Evolutionary conservation across 805 yeast genomes (phyloP).

Genomic region (Tetrapisispora fleetii): DNA sequence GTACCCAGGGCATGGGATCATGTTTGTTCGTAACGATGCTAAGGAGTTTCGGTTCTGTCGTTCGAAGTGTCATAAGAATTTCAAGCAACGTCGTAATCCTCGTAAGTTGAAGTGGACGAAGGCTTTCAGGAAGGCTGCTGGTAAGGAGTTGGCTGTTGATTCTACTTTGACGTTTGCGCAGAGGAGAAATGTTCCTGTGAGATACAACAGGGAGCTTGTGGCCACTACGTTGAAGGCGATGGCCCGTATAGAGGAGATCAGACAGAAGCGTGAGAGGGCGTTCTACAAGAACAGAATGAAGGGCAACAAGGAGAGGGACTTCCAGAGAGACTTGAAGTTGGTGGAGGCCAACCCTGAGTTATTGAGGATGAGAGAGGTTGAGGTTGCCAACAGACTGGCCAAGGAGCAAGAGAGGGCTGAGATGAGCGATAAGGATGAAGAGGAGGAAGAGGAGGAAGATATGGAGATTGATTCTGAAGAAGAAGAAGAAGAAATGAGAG

Average conservation of each 20-base stretch:
- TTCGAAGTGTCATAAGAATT: conserved; percentile 94
- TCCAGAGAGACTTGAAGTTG: conserved; percentile 77
- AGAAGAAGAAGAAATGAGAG: conserved; percentile 39
- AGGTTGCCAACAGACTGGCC: conserved; percentile 66
- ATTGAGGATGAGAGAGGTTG: conserved; percentile 88
- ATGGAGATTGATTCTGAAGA: conserved; percentile 43
- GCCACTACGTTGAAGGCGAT: conserved; percentile 90
- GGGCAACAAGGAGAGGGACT: conserved; percentile 83
- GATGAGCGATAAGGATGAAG: conserved; percentile 35
- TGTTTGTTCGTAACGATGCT: conserved; percentile 97
- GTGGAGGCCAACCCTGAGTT: conserved; percentile 84
- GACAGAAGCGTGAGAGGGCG: conserved; percentile 93
- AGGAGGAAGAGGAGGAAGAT: conserved; percentile 38
- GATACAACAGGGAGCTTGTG: conserved; percentile 94
- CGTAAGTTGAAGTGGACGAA: conserved; percentile 97
- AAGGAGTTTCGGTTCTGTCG: conserved; percentile 96
- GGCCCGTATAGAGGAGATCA: conserved; percentile 91
- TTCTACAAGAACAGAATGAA: conserved; percentile 99
- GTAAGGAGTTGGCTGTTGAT: conserved; percentile 96
- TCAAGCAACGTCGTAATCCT: conserved; percentile 97
- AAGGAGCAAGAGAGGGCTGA: conserved; percentile 53
- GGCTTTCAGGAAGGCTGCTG: conserved; percentile 98
- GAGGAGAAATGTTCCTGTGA: conserved; percentile 94
- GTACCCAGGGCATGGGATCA: conserved; percentile 89
- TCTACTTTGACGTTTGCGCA: conserved; percentile 93